Evolutionary conservation across 2,329 filamentous ascomycete genomes (phyloP).

Genomic region (Beauveria caledonica): DNA sequence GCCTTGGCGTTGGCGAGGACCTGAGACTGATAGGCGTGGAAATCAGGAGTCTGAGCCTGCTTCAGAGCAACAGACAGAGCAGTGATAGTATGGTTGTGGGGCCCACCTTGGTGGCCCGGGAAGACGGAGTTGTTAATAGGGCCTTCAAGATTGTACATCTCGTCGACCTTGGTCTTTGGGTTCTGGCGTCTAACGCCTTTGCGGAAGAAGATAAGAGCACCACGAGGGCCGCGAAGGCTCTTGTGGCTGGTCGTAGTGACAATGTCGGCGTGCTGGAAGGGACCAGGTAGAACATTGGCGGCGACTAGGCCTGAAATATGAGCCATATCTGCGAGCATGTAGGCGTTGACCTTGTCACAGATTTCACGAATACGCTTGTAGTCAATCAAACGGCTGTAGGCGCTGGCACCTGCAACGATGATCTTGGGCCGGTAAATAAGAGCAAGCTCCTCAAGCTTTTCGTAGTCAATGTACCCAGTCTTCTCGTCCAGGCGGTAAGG

Average conservation of each 20-base stretch:
- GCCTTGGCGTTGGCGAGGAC: slow-evolving; percentile 88
- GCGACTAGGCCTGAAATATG: slow-evolving; percentile 94
- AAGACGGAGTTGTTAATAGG: slow-evolving; percentile 97
- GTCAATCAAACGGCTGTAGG: slow-evolving; percentile 93
- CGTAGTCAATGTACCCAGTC: slow-evolving; percentile 93
- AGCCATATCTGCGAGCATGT: slow-evolving; percentile 92
- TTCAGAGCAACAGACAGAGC: slow-evolving; percentile 90
- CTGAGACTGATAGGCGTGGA: slow-evolving; percentile 84
- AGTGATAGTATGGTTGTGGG: slow-evolving; percentile 98
- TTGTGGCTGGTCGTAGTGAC: slow-evolving; percentile 99
- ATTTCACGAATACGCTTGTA: slow-evolving; percentile 89
- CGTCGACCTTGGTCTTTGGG: slow-evolving; percentile 76
- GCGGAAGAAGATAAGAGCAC: slow-evolving; percentile 97
- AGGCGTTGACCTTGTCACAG: slow-evolving; percentile 83
- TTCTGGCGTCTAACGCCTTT: slow-evolving; percentile 80
- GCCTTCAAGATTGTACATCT: slow-evolving; percentile 80
- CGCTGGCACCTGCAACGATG: slow-evolving; percentile 88
- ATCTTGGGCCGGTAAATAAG: slow-evolving; percentile 90
- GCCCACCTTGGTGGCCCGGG: slow-evolving; percentile 94
- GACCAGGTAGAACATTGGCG: slow-evolving; percentile 81
- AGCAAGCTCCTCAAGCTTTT: slow-evolving; percentile 79
- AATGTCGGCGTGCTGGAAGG: slow-evolving; percentile 84
- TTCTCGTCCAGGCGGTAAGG: slow-evolving; percentile 87
- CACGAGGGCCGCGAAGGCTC: slow-evolving; percentile 86
- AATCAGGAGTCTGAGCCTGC: slow-evolving; percentile 82